Percentiles rank a stretch among this genome's conserved stretches.
Evolutionary conservation across 83 land plant genomes (phyloP).

Genomic region (Picea abies): DNA sequence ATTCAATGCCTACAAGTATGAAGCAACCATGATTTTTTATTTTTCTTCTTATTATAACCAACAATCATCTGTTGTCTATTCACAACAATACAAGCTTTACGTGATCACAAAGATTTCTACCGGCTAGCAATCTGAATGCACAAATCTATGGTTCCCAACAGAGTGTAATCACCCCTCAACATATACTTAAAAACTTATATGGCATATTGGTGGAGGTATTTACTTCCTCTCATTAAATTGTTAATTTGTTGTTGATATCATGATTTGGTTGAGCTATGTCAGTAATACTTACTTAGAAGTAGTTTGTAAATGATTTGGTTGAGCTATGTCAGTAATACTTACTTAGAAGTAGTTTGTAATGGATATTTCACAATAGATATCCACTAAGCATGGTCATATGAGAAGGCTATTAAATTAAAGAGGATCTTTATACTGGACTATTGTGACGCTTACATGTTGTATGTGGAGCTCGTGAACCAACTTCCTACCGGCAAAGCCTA

Average conservation of each 20-base stretch:
- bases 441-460: constrained; percentile 45
- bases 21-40: neutral
- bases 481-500: constrained; percentile 21
- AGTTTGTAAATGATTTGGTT: too few species aligned
- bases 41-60: neutral
- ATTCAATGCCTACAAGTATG: constrained; percentile 20
- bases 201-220: constrained; percentile 28
- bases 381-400: too few species aligned
- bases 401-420: constrained; percentile 35
- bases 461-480: constrained; percentile 28
- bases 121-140: constrained; percentile 67
- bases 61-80: neutral
- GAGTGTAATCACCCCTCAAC: constrained; percentile 28
- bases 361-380: too few species aligned
- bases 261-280: too few species aligned
- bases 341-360: too few species aligned
- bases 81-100: neutral
- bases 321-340: too few species aligned
- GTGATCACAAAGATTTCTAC: constrained; percentile 73
- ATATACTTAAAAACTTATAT: constrained; percentile 29
- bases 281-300: too few species aligned
- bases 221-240: neutral
- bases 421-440: constrained; percentile 54
- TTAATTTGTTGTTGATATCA: neutral
- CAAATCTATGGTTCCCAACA: constrained; percentile 60